These are phyloP conservation scores for Dactylis glomerata DNA, from an alignment of 176 grass and related monocot species.

Conservation along the genomic window DNA sequence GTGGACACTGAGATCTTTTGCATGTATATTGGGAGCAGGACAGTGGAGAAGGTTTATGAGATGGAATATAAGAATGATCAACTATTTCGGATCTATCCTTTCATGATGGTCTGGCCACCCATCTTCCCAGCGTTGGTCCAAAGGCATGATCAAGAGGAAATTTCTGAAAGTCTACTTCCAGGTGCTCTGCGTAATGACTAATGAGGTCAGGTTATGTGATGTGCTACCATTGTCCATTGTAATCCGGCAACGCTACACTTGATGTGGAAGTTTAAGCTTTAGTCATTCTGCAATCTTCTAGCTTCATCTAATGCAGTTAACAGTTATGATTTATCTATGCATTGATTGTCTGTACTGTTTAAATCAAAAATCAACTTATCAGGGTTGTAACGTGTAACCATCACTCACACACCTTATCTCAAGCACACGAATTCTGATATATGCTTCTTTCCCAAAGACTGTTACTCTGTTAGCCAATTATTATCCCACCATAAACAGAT, in stretches of 20 bases:
- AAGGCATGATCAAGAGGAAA: background rate
- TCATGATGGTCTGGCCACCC: constrained; percentile 8
- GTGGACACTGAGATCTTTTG: background rate
- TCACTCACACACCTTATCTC: too few species aligned
- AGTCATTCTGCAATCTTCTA: background rate
- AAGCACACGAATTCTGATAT: background rate
- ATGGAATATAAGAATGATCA: background rate
- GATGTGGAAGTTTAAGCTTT: background rate
- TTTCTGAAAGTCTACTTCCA: background rate
- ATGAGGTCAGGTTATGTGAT: background rate
- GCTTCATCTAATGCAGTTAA: background rate
- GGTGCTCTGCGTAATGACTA: background rate
- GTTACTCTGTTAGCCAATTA: background rate
- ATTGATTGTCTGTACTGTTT: background rate
- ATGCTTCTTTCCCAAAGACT: background rate
- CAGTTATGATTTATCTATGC: background rate
- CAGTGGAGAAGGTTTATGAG: constrained; percentile 27
- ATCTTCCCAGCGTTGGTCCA: background rate
- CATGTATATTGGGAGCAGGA: background rate
- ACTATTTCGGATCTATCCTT: background rate
- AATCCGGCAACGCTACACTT: background rate
- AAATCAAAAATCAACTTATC: background rate
- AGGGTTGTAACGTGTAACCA: too few species aligned
- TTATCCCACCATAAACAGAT: background rate
- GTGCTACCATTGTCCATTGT: background rate